These are phyloP conservation scores for Exsudoporus frostii DNA, from an alignment of 768 basidiomycete genomes.

Conservation along the genomic window DNA sequence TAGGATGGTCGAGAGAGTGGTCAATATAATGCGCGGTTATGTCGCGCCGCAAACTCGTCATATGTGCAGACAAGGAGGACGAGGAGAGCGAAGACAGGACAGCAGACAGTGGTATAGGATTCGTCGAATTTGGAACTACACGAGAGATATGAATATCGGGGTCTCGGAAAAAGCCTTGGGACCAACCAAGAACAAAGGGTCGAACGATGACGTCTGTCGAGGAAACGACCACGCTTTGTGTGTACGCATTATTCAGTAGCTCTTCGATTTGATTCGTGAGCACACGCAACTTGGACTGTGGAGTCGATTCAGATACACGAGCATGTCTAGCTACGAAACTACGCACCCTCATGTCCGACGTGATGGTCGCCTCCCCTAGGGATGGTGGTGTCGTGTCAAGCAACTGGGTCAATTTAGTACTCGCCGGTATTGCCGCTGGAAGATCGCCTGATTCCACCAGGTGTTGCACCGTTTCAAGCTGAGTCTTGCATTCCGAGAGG, in stretches of 20 bases:
- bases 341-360: slow-evolving; percentile 57
- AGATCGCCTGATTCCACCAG: slow-evolving; percentile 58
- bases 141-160: slow-evolving; percentile 1
- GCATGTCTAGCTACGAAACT: not conserved
- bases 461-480: slow-evolving; percentile 41
- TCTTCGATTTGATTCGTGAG: slow-evolving; percentile 62
- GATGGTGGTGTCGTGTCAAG: slow-evolving; percentile 49
- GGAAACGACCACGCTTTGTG: slow-evolving; percentile 53
- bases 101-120: slow-evolving; percentile 47
- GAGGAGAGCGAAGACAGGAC: slow-evolving; percentile 60
- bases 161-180: slow-evolving; percentile 29
- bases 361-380: slow-evolving; percentile 49
- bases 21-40: slow-evolving; percentile 59
- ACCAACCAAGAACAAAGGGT: slow-evolving; percentile 47
- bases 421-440: slow-evolving; percentile 56
- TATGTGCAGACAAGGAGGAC: slow-evolving; percentile 49
- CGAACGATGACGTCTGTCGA: slow-evolving; percentile 49
- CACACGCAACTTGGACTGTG: slow-evolving; percentile 54
- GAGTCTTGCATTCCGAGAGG: slow-evolving; percentile 49
- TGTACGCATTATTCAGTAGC: slow-evolving; percentile 66
- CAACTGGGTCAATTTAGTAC: slow-evolving; percentile 39
- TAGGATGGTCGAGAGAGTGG: slow-evolving; percentile 51
- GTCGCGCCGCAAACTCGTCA: slow-evolving; percentile 65
- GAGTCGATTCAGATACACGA: not conserved
- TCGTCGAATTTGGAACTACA: slow-evolving; percentile 56